Conservation (phyloP, 371 early-diverging fungal genomes). For the Mucor circinelloides region DNA sequence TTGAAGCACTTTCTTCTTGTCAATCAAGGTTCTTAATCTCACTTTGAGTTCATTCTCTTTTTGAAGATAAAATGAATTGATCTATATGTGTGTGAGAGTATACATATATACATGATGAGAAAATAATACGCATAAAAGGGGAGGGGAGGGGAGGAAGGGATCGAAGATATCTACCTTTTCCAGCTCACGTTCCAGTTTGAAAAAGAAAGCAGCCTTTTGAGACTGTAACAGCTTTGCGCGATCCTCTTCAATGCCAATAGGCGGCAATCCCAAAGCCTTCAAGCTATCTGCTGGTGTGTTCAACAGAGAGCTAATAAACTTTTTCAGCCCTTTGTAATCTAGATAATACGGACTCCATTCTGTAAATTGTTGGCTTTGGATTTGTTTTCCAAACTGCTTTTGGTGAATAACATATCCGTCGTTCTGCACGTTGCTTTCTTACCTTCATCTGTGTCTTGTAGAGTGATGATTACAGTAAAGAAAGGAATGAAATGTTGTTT, state of each 20-base stretch:
- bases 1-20: conserved; percentile 80
- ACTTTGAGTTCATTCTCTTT: conserved; percentile 81
- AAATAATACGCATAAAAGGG: background rate
- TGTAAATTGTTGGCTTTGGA: conserved; percentile 85
- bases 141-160: too few species aligned
- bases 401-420: background rate
- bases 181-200: conserved; percentile 81
- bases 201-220: conserved; percentile 83
- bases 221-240: conserved; percentile 62
- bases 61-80: conserved; percentile 81
- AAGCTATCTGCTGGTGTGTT: conserved; percentile 36
- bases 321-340: conserved; percentile 94
- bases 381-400: conserved; percentile 92
- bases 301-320: conserved; percentile 84
- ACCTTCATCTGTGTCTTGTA: background rate
- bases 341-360: conserved; percentile 94
- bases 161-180: conserved; percentile 62
- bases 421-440: background rate
- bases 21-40: conserved; percentile 73
- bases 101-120: conserved; percentile 18
- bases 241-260: conserved; percentile 55
- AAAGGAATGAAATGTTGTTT: background rate
- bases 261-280: conserved; percentile 31
- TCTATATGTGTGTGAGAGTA: too few species aligned
- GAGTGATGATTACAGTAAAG: background rate